Base-by-base conservation (phyloP, 164 flowering plant genomes). In the Magnolia officinalis region DNA sequence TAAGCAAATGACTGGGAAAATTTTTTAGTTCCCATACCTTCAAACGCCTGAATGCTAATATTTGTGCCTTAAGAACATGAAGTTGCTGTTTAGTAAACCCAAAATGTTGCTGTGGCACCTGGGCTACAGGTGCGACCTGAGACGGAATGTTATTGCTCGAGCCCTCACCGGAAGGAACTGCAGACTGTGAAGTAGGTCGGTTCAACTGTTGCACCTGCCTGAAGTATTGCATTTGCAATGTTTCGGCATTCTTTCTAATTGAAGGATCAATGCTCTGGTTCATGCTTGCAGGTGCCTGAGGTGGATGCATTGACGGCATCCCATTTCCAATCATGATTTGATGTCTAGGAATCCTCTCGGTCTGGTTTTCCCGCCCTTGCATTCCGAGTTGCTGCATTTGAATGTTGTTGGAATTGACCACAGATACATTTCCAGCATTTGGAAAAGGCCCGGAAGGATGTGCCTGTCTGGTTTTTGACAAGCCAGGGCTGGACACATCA, bases 41-140 rank as follows among this genome's bases (percentile, higher is more conserved):
- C 69, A 96, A 73, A 63, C 98, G 91, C 81, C 98, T 90, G 84
- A 96, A 94, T 77, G 98, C 99, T 65, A 94, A 83, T 76, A 94
- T 96, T 79, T 96, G 99, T 21, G 98, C 99, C 82, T 94, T 96
- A 24, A 96, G 94, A 73, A 94, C 98, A 89, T 94, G 99, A 74
- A 92, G 89, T 78, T 96, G 99, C 82, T 94, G 97, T 81, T 94
- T 94, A 6, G 98, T 96, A 78, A 94, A 96, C 64, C 95, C 98
- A 72, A 76, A 49, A 11, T 77, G 88, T 68, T 82, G 94, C 51
- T 86, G 92, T 59, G 82, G 76, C 59, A 50, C 52, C 78, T 85
- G 94, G 68, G 77, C 31, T 8, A 74, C 70, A 13, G 83, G 69
- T 51, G 83, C 94, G 80, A 84, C 85, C 79, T 85, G 96, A 74